Percentiles rank a stretch among this genome's conserved stretches.
Evolutionary conservation across 495 filamentous ascomycete species (phyloP).

Genomic region (Aspergillus homomorphus): DNA sequence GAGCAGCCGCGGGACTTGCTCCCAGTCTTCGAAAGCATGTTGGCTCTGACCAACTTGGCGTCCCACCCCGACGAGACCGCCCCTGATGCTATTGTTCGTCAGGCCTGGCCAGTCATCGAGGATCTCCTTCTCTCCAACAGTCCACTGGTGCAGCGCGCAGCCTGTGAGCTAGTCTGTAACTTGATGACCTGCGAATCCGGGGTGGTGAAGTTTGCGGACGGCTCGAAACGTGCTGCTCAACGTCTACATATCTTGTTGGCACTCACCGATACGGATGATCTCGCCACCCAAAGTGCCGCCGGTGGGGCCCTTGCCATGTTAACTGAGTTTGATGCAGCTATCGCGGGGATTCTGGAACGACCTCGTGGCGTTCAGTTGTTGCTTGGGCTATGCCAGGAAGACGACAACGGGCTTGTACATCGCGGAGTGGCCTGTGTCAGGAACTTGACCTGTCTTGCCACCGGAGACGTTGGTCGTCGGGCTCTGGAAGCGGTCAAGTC

Average conservation of each 20-base stretch:
- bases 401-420: slow-evolving; percentile 70
- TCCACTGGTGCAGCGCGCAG: slow-evolving; percentile 72
- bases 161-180: slow-evolving; percentile 89
- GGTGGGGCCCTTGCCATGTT: slow-evolving; percentile 85
- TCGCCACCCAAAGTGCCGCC: slow-evolving; percentile 74
- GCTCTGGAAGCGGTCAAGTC: slow-evolving; percentile 38
- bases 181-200: slow-evolving; percentile 76
- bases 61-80: slow-evolving; percentile 68
- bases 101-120: slow-evolving; percentile 70
- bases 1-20: slow-evolving; percentile 76
- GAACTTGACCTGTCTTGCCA: slow-evolving; percentile 41
- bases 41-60: slow-evolving; percentile 91
- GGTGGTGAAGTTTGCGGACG: slow-evolving; percentile 71
- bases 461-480: slow-evolving; percentile 39
- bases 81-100: slow-evolving; percentile 65
- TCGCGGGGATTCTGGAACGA: slow-evolving; percentile 63
- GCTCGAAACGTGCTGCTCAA: slow-evolving; percentile 60
- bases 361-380: slow-evolving; percentile 68
- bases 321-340: slow-evolving; percentile 69
- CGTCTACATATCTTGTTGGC: slow-evolving; percentile 81
- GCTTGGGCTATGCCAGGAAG: slow-evolving; percentile 70
- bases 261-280: slow-evolving; percentile 79
- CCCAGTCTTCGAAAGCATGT: slow-evolving; percentile 81
- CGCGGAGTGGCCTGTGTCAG: slow-evolving; percentile 73
- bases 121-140: slow-evolving; percentile 78